Percentiles rank a stretch among this genome's conserved stretches.
These are phyloP conservation scores for Nitzschia sp. DNA, from an alignment of 108 stramenopile genomes.

Conservation along the genomic window DNA sequence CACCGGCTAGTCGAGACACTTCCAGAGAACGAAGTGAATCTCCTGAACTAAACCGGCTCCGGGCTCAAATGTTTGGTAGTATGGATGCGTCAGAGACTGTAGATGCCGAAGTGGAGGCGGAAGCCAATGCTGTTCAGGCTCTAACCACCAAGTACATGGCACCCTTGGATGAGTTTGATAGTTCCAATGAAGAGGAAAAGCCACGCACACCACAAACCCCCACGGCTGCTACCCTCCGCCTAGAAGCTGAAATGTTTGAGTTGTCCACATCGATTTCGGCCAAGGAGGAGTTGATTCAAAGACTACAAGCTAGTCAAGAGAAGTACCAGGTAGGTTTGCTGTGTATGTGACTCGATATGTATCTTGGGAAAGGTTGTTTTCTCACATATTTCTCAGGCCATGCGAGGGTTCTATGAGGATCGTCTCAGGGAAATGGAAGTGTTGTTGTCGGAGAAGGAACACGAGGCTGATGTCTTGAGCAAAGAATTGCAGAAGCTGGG, in stretches of 20 bases:
- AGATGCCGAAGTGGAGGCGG: conserved; percentile 39
- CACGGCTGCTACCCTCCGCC: background rate
- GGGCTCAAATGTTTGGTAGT: conserved; percentile 39
- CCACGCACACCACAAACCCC: background rate
- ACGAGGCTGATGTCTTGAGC: conserved; percentile 41
- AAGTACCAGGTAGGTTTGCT: conserved; percentile 49
- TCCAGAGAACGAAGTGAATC: conserved; percentile 20
- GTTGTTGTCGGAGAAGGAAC: conserved; percentile 37
- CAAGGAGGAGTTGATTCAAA: conserved; percentile 61
- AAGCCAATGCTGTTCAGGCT: conserved; percentile 25
- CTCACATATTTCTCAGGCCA: conserved; percentile 23
- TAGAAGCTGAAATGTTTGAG: conserved; percentile 47
- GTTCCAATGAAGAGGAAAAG: background rate
- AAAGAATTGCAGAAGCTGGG: conserved; percentile 41
- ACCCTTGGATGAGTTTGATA: conserved; percentile 14
- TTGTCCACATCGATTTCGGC: conserved; percentile 47
- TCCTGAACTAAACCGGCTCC: conserved; percentile 33
- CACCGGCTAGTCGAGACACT: background rate
- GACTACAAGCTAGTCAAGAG: conserved; percentile 46
- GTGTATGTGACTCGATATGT: background rate
- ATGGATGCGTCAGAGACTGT: conserved; percentile 20
- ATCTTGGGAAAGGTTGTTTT: background rate
- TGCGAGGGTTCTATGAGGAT: conserved; percentile 60
- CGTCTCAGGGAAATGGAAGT: conserved; percentile 51
- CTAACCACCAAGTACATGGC: conserved; percentile 31